Evolutionary conservation across 441 rosid species (phyloP), one percentile per base, ranked within the genome.

Genomic region (Daphne laureola): DNA sequence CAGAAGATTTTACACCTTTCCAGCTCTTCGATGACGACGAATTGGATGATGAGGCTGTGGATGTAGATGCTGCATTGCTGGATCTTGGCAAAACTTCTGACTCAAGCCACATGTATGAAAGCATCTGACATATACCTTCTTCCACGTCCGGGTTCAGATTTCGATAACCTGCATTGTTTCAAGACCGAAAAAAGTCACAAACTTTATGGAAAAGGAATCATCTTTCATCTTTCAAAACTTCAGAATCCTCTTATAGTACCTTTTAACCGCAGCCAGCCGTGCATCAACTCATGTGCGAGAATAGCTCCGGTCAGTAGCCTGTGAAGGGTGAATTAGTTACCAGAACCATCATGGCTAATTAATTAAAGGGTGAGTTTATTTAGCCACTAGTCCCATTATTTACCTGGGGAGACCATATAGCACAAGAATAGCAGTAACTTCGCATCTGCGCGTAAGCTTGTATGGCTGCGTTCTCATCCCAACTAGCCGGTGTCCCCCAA

Each of bases 401-500:
- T 70, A 81, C 98, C 98, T 81, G 54, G 97, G 98, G 63, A 92
- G 90, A 48, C 98, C 94, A 51, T 89, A 92, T 42, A 92, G 97
- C 55, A 89, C 97, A 21, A 92, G 87, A 73, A 92, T 89, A 36
- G 98, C 98, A 0, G 96, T 89, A 61, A 92, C 94, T 71, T 92
- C 98, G 60, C 97, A 89, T 73, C 72, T 84, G 4, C 94, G 59
- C 14, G 67, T 81, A 59, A 89, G 80, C 68, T 80, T 92, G 51
- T 77, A 95, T 15, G 79, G 86, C 36, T 78, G 86, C 15, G 89
- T 84, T 75, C 81, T 86, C 79, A 88, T 80, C 57, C 93, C 89
- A 40, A 76, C 67, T 49, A 88, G 68, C 21, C 78, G 78, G 31
- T 67, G 71, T 61, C 89, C 86, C 14, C 95, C 94, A 54, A 75